Evolutionary conservation across 1,284 basidiomycete species (phyloP).

Genomic region (Takashimella tepidaria): DNA sequence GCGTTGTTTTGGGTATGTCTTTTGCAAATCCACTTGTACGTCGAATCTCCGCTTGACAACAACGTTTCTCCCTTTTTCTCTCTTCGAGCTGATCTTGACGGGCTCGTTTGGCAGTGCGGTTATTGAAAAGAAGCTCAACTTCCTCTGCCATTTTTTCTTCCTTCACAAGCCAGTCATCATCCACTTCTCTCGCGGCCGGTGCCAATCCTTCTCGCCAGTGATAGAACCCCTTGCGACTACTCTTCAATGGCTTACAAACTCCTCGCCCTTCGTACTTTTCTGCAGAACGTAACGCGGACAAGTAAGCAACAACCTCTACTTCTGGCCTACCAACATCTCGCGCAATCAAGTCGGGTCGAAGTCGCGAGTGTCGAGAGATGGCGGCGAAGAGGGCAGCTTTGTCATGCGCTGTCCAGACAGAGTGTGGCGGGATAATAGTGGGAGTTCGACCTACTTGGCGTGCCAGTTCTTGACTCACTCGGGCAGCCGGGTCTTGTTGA

Average conservation of each 20-base stretch:
- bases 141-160: slow-evolving; percentile 58
- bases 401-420: slow-evolving; percentile 62
- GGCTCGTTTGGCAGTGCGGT: neutral
- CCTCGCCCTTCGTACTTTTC: slow-evolving; percentile 18
- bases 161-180: slow-evolving; percentile 55
- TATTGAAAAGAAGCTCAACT: slow-evolving; percentile 13
- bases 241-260: slow-evolving; percentile 37
- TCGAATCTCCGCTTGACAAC: neutral
- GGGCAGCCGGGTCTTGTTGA: neutral
- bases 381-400: slow-evolving; percentile 66
- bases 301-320: slow-evolving; percentile 59
- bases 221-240: slow-evolving; percentile 7
- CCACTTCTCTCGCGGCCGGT: slow-evolving; percentile 54
- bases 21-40: neutral
- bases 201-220: slow-evolving; percentile 19
- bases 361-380: slow-evolving; percentile 59
- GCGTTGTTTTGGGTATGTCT: neutral
- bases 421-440: slow-evolving; percentile 34
- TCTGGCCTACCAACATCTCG: slow-evolving; percentile 57
- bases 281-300: slow-evolving; percentile 50
- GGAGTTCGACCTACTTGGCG: neutral
- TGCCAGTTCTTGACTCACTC: neutral
- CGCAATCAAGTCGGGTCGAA: slow-evolving; percentile 66
- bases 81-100: neutral
- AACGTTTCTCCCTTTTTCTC: slow-evolving; percentile 1